A percentile compares a stretch with the other conserved stretches of the same genome.
phyloP scores from a whole-genome alignment of 495 filamentous ascomycete species.

The Trichocladium antarcticum region DNA sequence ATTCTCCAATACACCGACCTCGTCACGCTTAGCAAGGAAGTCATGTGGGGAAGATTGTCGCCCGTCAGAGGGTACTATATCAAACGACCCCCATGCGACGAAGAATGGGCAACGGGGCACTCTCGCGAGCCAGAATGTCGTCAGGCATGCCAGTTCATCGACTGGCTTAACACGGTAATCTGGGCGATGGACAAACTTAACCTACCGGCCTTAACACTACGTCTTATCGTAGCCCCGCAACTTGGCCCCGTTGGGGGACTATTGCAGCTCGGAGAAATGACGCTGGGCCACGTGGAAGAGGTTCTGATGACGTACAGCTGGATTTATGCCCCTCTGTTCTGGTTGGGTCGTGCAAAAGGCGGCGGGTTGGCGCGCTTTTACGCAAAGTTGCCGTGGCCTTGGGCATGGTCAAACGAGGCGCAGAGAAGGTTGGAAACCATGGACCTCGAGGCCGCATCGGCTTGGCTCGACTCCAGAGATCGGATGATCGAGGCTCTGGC shows the following conservation, averaged over 20 bases:
- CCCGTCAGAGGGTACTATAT: not conserved
- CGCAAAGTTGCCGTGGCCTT: not conserved
- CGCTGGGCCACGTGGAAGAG: not conserved
- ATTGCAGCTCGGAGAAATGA: not conserved
- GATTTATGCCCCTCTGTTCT: not conserved
- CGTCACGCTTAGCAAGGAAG: constrained; percentile 3
- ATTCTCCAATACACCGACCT: constrained; percentile 8
- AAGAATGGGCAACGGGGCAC: not conserved
- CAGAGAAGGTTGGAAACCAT: no score
- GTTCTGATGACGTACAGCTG: not conserved
- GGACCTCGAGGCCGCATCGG: no score
- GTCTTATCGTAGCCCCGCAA: no score
- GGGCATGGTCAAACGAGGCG: not conserved
- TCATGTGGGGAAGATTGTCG: not conserved
- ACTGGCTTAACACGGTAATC: not conserved
- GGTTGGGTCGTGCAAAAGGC: not conserved
- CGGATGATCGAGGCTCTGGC: not conserved
- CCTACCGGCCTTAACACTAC: constrained; percentile 1
- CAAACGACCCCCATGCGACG: not conserved
- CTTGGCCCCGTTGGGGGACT: no score
- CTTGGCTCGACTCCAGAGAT: no score
- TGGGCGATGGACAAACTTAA: constrained; percentile 1
- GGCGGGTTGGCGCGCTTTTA: not conserved
- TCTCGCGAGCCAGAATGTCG: not conserved
- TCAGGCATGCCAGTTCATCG: not conserved